Evolutionary conservation across 352 stramenopile genomes (phyloP).

Genomic region (Pythium sp.): DNA sequence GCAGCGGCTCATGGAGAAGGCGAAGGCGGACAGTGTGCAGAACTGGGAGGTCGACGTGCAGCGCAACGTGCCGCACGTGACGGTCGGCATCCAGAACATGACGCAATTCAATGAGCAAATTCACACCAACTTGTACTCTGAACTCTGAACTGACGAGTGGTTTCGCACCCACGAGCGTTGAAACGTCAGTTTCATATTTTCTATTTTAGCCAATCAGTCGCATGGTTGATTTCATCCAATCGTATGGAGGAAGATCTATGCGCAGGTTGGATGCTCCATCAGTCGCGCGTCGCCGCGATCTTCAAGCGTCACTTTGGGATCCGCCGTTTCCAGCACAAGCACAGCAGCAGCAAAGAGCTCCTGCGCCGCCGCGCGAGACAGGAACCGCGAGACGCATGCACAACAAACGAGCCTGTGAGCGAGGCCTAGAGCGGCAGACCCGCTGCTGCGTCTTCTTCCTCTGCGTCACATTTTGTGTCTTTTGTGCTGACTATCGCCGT

Average conservation of each 20-base stretch:
- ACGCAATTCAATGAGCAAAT: no score
- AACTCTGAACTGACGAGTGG: no score
- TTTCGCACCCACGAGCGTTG: no score
- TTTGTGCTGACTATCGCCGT: not conserved
- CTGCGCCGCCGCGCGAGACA: no score
- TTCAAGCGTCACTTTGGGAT: slow-evolving; percentile 3
- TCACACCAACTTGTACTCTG: no score
- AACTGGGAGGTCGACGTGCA: slow-evolving; percentile 42
- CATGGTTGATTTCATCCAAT: not conserved
- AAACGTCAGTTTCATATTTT: no score
- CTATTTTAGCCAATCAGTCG: not conserved
- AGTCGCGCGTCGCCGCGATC: not conserved
- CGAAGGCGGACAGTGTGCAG: slow-evolving; percentile 12
- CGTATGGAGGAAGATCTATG: not conserved
- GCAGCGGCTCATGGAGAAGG: slow-evolving; percentile 25
- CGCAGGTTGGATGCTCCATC: not conserved
- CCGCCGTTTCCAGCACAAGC: not conserved
- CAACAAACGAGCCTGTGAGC: not conserved
- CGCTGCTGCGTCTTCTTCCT: not conserved
- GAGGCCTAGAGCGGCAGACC: not conserved
- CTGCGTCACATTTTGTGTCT: not conserved
- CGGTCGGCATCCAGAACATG: slow-evolving; percentile 5
- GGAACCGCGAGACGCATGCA: no score
- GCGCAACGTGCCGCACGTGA: slow-evolving; percentile 53
- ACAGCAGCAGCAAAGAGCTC: slow-evolving; percentile 1